These are phyloP conservation scores for Acmispon strigosus DNA, from an alignment of 306 rosid genomes.

Conservation along the genomic window DNA sequence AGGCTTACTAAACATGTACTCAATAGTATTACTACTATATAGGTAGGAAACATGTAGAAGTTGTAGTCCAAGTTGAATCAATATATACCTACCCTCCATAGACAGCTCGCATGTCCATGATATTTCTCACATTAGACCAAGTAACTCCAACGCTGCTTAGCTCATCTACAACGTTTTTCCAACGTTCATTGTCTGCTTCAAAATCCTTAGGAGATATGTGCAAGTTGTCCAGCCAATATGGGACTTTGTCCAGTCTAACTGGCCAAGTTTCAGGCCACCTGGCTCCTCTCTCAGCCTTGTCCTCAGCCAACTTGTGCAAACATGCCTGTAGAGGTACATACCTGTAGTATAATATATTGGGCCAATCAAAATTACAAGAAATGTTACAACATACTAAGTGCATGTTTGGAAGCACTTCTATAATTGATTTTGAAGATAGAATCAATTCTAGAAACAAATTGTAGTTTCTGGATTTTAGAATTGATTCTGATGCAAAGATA, in stretches of 20 bases:
- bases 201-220: conserved; percentile 73
- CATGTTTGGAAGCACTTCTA: not conserved
- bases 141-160: conserved; percentile 59
- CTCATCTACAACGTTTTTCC: conserved; percentile 66
- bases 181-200: conserved; percentile 60
- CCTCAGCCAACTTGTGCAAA: conserved; percentile 60
- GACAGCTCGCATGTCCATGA: conserved; percentile 90
- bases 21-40: no score
- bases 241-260: conserved; percentile 46
- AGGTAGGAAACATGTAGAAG: not conserved
- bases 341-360: conserved; percentile 36
- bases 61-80: conserved; percentile 2
- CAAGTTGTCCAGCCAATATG: conserved; percentile 75
- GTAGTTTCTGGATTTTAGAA: no score
- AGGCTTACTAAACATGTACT: no score
- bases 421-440: no score
- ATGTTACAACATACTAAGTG: not conserved
- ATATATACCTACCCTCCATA: conserved; percentile 66
- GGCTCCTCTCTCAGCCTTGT: conserved; percentile 50
- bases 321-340: conserved; percentile 84
- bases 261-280: conserved; percentile 87
- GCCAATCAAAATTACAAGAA: not conserved
- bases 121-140: conserved; percentile 75
- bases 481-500: no score
- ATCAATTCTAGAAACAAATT: no score